Evolutionary conservation across 2,329 filamentous ascomycete genomes (phyloP).

Genomic region (Phialophora expanda): DNA sequence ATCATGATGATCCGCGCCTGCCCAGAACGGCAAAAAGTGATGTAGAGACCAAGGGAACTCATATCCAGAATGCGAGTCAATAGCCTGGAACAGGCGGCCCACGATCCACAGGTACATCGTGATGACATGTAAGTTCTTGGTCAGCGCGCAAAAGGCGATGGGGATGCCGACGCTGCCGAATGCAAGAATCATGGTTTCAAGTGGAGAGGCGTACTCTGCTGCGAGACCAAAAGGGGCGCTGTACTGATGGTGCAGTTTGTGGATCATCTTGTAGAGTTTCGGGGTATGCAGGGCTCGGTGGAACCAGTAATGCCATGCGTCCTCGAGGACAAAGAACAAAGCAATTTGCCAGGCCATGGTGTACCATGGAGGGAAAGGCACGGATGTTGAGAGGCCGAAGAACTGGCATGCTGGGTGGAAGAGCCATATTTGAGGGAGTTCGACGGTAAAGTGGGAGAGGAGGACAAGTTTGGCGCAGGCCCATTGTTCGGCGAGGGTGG

Average conservation of each 20-base stretch:
- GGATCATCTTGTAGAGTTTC: conserved; percentile 91
- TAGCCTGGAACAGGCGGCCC: conserved; percentile 91
- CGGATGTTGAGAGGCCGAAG: conserved; percentile 83
- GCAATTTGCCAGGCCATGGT: conserved; percentile 91
- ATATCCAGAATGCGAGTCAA: conserved; percentile 96
- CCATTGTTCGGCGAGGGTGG: conserved; percentile 91
- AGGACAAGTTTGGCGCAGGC: conserved; percentile 92
- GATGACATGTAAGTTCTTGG: conserved; percentile 86
- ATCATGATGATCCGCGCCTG: conserved; percentile 94
- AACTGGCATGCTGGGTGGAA: conserved; percentile 97
- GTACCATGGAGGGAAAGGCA: conserved; percentile 83
- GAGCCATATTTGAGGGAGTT: conserved; percentile 81
- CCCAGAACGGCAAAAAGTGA: conserved; percentile 97
- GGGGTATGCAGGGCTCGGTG: conserved; percentile 94
- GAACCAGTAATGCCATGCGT: conserved; percentile 97
- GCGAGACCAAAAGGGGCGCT: conserved; percentile 95
- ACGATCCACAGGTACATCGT: conserved; percentile 99
- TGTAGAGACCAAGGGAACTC: conserved; percentile 98
- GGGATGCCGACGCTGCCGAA: conserved; percentile 83
- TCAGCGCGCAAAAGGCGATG: conserved; percentile 81
- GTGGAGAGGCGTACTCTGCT: conserved; percentile 95
- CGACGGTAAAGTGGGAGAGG: conserved; percentile 94
- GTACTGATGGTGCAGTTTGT: conserved; percentile 99
- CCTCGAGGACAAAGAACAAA: conserved; percentile 94
- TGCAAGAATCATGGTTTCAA: conserved; percentile 94